Percentiles rank a stretch among this genome's conserved stretches.
Evolutionary conservation across 257 asterid species (phyloP).

Genomic region (Solanum sejunctum): DNA sequence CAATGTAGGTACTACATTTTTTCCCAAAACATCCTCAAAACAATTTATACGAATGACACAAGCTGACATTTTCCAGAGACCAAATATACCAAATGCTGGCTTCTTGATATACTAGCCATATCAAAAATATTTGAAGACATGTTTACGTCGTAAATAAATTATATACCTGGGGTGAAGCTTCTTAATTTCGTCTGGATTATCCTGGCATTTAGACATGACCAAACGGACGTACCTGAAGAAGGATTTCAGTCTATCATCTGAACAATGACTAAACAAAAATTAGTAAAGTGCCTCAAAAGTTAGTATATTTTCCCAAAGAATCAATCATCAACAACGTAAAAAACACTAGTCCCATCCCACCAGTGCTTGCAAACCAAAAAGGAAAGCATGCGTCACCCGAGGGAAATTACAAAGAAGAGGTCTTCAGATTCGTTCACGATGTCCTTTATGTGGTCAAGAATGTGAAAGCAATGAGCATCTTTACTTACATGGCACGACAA

Average conservation of each 20-base stretch:
- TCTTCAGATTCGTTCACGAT: not conserved
- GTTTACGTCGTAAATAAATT: not conserved
- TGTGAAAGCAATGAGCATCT: not conserved
- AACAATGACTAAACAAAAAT: not conserved
- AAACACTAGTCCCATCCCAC: not conserved
- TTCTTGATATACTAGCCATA: not conserved
- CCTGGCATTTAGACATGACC: constrained; percentile 67
- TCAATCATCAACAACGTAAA: not conserved
- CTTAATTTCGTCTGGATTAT: constrained; percentile 33
- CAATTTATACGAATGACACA: not conserved
- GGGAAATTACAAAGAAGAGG: not conserved
- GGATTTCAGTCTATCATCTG: not conserved
- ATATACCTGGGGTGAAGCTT: constrained; percentile 76
- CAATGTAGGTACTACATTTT: too few species aligned
- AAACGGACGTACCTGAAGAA: constrained; percentile 71
- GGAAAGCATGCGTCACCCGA: not conserved
- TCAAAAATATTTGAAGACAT: not conserved
- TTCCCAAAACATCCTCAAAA: too few species aligned
- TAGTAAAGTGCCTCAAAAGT: not conserved
- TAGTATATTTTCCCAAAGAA: not conserved
- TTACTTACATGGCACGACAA: not conserved
- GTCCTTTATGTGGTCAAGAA: not conserved
- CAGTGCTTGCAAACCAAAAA: not conserved
- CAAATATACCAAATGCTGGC: not conserved
- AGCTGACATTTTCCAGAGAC: not conserved